Evolutionary conservation across 352 stramenopile species (phyloP).

Genomic region (Globisporangium parvum): DNA sequence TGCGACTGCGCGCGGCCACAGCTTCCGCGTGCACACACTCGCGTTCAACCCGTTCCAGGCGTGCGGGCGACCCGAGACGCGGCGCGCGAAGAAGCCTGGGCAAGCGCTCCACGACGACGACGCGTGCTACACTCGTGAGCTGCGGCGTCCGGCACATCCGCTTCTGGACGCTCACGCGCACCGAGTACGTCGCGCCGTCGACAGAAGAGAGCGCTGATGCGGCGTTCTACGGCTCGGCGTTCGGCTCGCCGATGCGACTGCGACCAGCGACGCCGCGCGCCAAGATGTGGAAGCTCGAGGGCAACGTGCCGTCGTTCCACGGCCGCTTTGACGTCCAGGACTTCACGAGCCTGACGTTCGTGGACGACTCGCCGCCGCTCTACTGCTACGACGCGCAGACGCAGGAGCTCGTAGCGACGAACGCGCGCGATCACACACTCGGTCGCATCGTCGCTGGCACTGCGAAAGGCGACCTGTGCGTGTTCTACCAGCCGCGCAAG

Average conservation of each 20-base stretch:
- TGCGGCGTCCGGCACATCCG: conserved; percentile 69
- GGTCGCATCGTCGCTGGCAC: conserved; percentile 57
- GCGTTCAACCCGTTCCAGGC: conserved; percentile 72
- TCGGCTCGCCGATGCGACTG: conserved; percentile 41
- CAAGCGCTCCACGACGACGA: conserved; percentile 68
- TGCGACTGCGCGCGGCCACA: conserved; percentile 51
- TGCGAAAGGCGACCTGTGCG: conserved; percentile 55
- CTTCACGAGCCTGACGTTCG: conserved; percentile 58
- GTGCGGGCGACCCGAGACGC: conserved; percentile 46
- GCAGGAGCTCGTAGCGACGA: conserved; percentile 38
- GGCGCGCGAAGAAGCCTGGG: conserved; percentile 41
- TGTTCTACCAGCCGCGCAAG: conserved; percentile 57
- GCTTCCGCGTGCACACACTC: conserved; percentile 54
- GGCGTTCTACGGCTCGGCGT: conserved; percentile 55
- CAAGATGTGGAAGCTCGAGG: conserved; percentile 71
- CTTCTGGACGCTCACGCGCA: conserved; percentile 67
- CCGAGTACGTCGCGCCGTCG: conserved; percentile 31
- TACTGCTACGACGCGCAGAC: conserved; percentile 47
- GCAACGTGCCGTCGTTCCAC: conserved; percentile 66
- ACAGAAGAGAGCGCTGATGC: conserved; percentile 47
- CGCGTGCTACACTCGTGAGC: conserved; percentile 65
- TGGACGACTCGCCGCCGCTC: conserved; percentile 58
- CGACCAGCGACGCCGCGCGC: conserved; percentile 47
- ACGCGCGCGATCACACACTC: conserved; percentile 44
- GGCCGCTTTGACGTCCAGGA: conserved; percentile 62